phyloP scores from a whole-genome alignment of 129 eudicot genomes.

The Scalesia atractyloides region DNA sequence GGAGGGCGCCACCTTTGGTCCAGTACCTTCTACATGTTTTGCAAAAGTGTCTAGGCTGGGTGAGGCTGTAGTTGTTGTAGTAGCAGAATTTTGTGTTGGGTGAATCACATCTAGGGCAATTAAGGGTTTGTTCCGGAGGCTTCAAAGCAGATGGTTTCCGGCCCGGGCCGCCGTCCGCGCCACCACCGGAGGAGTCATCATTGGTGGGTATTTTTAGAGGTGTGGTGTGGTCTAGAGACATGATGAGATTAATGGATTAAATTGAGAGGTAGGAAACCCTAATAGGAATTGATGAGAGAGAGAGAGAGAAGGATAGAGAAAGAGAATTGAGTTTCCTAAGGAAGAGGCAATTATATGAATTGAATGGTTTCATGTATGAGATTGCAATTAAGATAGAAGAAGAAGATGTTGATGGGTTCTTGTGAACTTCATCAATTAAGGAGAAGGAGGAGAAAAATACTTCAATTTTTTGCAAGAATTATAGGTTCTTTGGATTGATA shows the following conservation, averaged over 20 bases:
- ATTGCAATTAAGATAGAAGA: conserved; percentile 40
- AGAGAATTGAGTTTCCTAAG: conserved; percentile 40
- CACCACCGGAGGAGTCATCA: conserved; percentile 36
- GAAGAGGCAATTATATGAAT: conserved; percentile 52
- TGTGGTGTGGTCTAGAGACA: conserved; percentile 46
- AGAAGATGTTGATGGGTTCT: conserved; percentile 58
- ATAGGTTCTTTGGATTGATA: conserved; percentile 38
- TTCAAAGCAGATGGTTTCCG: conserved; percentile 31
- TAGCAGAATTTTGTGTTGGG: conserved; percentile 89
- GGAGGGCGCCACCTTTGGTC: conserved; percentile 82
- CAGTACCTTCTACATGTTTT: conserved; percentile 88
- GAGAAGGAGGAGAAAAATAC: conserved; percentile 25
- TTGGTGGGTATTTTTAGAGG: conserved; percentile 31
- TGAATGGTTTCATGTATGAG: conserved; percentile 69
- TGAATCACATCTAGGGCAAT: conserved; percentile 88
- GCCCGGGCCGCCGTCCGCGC: conserved; percentile 5
- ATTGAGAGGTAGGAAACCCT: conserved; percentile 31
- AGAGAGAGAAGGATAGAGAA: conserved; percentile 6
- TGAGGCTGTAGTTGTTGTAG: conserved; percentile 84
- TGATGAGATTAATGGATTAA: conserved; percentile 28
- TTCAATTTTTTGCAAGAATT: conserved; percentile 26
- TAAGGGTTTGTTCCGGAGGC: conserved; percentile 44
- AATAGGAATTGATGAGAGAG: conserved; percentile 25
- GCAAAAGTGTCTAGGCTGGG: conserved; percentile 86
- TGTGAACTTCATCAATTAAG: conserved; percentile 69